Evolutionary conservation across 2,329 filamentous ascomycete genomes (phyloP).

Genomic region (Byssothecium circinans): DNA sequence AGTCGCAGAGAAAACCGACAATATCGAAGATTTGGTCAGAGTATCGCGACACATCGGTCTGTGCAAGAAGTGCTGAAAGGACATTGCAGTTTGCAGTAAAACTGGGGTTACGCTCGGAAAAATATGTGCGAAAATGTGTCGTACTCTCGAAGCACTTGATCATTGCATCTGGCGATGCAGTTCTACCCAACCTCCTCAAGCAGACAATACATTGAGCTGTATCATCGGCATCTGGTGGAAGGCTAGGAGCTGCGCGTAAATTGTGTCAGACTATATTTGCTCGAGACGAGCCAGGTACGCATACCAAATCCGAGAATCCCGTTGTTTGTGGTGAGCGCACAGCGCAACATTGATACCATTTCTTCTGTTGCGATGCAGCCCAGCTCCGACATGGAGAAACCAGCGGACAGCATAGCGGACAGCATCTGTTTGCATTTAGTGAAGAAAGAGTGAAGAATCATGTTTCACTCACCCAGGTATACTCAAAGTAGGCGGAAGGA

Average conservation of each 20-base stretch:
- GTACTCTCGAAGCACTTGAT: not conserved
- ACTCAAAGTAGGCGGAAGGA: constrained; percentile 35
- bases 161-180: not conserved
- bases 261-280: not conserved
- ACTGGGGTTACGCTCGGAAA: constrained; percentile 35
- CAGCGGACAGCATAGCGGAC: constrained; percentile 1
- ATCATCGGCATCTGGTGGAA: constrained; percentile 12
- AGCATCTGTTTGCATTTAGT: not conserved
- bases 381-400: not conserved
- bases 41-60: not conserved
- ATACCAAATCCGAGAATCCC: constrained; percentile 14
- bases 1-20: not conserved
- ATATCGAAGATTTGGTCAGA: not conserved
- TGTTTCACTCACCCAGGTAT: constrained; percentile 24
- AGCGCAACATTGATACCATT: not conserved
- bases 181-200: not conserved
- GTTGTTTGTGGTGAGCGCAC: constrained; percentile 1
- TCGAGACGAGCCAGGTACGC: not conserved
- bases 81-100: constrained; percentile 42
- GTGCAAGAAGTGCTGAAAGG: constrained; percentile 7
- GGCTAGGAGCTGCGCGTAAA: constrained; percentile 5
- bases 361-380: not conserved
- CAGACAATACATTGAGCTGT: constrained; percentile 10
- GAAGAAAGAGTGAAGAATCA: not conserved
- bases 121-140: constrained; percentile 36